These are phyloP conservation scores for Linum trigynum DNA, from an alignment of 345 rosid species.

Conservation along the genomic window DNA sequence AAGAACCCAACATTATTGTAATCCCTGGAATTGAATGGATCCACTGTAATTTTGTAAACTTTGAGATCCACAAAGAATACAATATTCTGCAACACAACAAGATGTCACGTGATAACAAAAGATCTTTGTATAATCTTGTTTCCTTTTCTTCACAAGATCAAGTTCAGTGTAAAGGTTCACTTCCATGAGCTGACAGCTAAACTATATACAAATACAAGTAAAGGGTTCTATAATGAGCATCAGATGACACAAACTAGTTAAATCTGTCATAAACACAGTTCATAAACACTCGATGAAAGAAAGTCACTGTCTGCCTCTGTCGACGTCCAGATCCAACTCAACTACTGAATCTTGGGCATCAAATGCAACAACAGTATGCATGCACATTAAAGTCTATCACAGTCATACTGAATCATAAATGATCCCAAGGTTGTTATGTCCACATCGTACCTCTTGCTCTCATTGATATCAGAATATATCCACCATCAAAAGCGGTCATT, in stretches of 20 bases:
- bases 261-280: not conserved
- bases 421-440: not conserved
- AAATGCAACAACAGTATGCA: too few species aligned
- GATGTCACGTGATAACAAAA: not conserved
- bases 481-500: too few species aligned
- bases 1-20: not conserved
- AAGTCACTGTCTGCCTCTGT: not conserved
- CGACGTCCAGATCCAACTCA: too few species aligned
- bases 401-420: not conserved
- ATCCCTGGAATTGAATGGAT: not conserved
- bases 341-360: too few species aligned
- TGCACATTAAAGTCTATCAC: not conserved
- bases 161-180: not conserved
- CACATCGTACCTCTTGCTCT: not conserved
- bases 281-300: too few species aligned
- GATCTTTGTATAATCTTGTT: not conserved
- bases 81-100: not conserved
- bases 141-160: not conserved
- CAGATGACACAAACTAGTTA: not conserved
- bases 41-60: not conserved
- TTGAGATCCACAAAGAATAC: not conserved
- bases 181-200: not conserved
- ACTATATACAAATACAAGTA: not conserved
- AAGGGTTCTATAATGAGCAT: not conserved
- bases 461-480: not conserved